A percentile compares a stretch with the other conserved stretches of the same genome.
Evolutionary conservation across 768 basidiomycete genomes (phyloP).

Genomic region (Zangia roseola): DNA sequence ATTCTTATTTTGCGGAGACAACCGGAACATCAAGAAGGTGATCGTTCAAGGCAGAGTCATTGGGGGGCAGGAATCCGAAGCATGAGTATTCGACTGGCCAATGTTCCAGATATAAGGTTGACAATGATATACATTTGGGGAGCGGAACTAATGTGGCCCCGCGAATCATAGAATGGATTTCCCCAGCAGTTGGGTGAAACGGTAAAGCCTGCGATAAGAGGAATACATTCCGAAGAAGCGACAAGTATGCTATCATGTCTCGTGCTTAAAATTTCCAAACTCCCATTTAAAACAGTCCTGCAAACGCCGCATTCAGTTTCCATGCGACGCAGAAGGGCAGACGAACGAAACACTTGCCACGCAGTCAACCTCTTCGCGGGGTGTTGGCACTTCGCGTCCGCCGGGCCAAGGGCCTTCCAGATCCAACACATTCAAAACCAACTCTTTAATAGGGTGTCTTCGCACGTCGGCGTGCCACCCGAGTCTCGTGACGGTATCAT

Average conservation of each 20-base stretch:
- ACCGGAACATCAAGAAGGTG: slow-evolving; percentile 77
- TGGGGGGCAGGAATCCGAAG: slow-evolving; percentile 57
- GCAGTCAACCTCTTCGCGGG: slow-evolving; percentile 65
- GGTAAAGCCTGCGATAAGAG: background rate
- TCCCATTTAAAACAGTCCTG: slow-evolving; percentile 83
- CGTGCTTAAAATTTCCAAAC: slow-evolving; percentile 48
- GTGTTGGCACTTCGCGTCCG: slow-evolving; percentile 46
- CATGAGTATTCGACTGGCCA: background rate
- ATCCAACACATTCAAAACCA: slow-evolving; percentile 54
- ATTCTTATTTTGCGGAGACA: slow-evolving; percentile 86
- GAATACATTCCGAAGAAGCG: background rate
- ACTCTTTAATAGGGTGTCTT: slow-evolving; percentile 53
- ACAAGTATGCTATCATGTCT: slow-evolving; percentile 2
- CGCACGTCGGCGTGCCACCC: slow-evolving; percentile 60
- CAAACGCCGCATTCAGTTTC: slow-evolving; percentile 1
- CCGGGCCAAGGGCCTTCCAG: slow-evolving; percentile 43
- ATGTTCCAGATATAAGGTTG: slow-evolving; percentile 5
- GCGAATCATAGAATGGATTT: background rate
- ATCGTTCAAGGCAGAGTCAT: slow-evolving; percentile 81
- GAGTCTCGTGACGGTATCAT: slow-evolving; percentile 62
- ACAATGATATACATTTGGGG: slow-evolving; percentile 2
- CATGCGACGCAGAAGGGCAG: background rate
- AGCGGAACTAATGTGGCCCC: slow-evolving; percentile 3
- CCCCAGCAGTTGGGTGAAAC: background rate
- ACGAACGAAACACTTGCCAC: slow-evolving; percentile 39